A percentile compares a stretch with the other conserved stretches of the same genome.
Evolutionary conservation across 2,329 filamentous ascomycete species (phyloP).

Genomic region (Venturia oleaginea): DNA sequence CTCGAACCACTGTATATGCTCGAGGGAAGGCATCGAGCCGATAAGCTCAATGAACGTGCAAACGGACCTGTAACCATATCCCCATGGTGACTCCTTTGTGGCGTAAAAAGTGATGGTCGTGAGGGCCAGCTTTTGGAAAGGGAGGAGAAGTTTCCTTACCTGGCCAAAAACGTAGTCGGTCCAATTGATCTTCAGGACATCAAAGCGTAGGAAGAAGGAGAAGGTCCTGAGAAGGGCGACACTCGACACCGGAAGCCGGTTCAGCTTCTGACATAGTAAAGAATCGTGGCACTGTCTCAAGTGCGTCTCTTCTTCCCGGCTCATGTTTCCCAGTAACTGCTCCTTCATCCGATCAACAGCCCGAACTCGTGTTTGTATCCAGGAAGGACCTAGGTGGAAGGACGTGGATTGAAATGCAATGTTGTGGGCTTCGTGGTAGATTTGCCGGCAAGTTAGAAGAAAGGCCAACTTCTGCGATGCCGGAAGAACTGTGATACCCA

Average conservation of each 20-base stretch:
- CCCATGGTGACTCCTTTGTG: slow-evolving; percentile 1
- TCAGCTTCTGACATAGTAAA: not conserved
- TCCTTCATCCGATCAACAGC: not conserved
- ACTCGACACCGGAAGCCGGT: not conserved
- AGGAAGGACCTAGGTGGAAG: slow-evolving; percentile 4
- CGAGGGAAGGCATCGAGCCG: not conserved
- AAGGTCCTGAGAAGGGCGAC: not conserved
- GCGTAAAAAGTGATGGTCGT: slow-evolving; percentile 3
- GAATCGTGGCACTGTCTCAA: not conserved
- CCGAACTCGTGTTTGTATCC: not conserved
- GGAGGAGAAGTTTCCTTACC: not conserved
- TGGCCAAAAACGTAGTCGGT: slow-evolving; percentile 5
- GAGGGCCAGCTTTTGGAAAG: not conserved
- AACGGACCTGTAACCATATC: not conserved
- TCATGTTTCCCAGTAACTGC: not conserved
- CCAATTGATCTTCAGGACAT: slow-evolving; percentile 8
- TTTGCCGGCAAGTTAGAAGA: not conserved
- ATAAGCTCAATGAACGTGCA: not conserved
- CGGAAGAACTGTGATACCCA: not conserved
- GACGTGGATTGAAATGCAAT: not conserved
- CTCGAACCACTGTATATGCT: slow-evolving; percentile 1
- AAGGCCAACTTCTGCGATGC: slow-evolving; percentile 2
- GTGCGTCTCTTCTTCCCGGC: not conserved
- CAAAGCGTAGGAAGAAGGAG: not conserved
- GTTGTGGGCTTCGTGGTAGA: not conserved